phyloP scores from a whole-genome alignment of 2,329 filamentous ascomycete species.

The Zelopaecilomyces penicillatus region DNA sequence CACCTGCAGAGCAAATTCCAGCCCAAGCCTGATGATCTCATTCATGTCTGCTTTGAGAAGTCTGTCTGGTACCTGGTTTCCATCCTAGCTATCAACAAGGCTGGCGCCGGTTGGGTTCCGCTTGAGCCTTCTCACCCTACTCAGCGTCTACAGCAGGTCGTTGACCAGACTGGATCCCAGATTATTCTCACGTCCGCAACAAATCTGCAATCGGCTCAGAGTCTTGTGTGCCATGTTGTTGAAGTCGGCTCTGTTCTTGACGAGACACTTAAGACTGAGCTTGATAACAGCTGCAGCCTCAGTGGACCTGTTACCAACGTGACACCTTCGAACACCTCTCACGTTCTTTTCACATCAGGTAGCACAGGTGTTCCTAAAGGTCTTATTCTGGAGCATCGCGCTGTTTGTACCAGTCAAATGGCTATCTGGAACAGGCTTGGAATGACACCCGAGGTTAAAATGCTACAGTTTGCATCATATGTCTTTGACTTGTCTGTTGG shows the following conservation, averaged over 20 bases:
- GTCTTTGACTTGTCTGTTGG: background rate
- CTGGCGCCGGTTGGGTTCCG: constrained; percentile 12
- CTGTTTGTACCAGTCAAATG: background rate
- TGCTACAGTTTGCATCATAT: constrained; percentile 2
- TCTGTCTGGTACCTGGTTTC: constrained; percentile 15
- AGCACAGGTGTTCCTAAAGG: constrained; percentile 2
- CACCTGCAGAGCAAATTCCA: constrained; percentile 4
- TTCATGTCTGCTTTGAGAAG: constrained; percentile 23
- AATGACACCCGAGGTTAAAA: background rate
- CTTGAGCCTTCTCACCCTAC: constrained; percentile 11
- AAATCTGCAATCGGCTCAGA: constrained; percentile 11
- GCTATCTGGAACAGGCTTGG: background rate
- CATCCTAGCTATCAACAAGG: constrained; percentile 13
- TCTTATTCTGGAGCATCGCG: background rate
- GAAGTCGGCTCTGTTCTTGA: constrained; percentile 5
- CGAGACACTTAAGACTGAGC: background rate
- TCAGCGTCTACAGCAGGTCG: constrained; percentile 8
- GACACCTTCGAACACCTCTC: background rate
- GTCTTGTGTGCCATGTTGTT: constrained; percentile 7
- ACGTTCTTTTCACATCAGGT: constrained; percentile 1
- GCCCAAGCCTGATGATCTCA: constrained; percentile 5
- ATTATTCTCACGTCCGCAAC: constrained; percentile 8
- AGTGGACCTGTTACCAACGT: no score
- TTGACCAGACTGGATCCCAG: constrained; percentile 7
- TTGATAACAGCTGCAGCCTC: background rate